Percentiles rank a stretch among this genome's conserved stretches.
phyloP scores from a whole-genome alignment of 352 stramenopile genomes.

The Blastocystis sp. region DNA sequence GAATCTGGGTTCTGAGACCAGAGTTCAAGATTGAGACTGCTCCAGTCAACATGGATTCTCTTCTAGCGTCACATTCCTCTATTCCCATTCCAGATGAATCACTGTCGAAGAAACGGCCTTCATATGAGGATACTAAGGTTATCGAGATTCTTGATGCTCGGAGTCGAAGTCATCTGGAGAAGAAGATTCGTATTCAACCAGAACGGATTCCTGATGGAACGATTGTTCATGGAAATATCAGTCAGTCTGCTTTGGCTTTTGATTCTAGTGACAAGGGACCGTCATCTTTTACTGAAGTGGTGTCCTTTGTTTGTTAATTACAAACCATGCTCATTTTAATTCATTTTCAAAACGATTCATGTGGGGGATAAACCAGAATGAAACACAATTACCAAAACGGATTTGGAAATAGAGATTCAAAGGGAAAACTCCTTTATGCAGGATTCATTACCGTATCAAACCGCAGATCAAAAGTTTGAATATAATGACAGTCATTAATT shows the following conservation, averaged over 20 bases:
- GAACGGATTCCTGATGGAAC: slow-evolving; percentile 49
- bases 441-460: neutral
- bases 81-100: neutral
- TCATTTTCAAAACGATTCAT: neutral
- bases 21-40: neutral
- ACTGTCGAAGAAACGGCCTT: neutral
- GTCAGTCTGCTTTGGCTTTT: slow-evolving; percentile 26
- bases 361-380: neutral
- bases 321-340: neutral
- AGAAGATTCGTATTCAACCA: slow-evolving; percentile 29
- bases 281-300: slow-evolving; percentile 15
- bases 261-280: slow-evolving; percentile 29
- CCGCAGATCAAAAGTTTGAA: neutral
- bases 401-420: neutral
- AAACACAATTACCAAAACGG: slow-evolving; percentile 16
- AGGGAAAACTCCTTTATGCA: neutral
- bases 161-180: slow-evolving; percentile 2
- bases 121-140: neutral
- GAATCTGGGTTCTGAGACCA: slow-evolving; percentile 11
- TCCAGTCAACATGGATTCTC: slow-evolving; percentile 18
- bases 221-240: slow-evolving; percentile 51
- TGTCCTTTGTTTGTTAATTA: slow-evolving; percentile 21
- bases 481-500: neutral
- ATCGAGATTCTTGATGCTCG: neutral
- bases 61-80: neutral